Base-by-base conservation (phyloP, 495 filamentous ascomycete genomes). In the Aspergillus biplanus region DNA sequence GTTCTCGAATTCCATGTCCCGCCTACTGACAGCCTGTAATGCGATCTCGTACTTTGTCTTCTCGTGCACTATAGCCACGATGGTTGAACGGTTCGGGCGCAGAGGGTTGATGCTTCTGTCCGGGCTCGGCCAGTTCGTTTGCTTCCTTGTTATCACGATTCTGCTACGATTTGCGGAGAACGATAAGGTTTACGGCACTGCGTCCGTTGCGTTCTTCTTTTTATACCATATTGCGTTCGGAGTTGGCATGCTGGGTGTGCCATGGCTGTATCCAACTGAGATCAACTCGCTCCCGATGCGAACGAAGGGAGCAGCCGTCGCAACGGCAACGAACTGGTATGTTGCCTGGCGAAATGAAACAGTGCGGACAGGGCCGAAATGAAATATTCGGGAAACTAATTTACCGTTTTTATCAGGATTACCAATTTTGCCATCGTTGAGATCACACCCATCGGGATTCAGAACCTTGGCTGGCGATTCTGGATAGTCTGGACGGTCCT, bases 401-500 rank as follows among this genome's bases (percentile, higher is more conserved):
- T 2, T 27, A 27, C 1, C 21, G 1, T 2, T 2, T 27, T 27
- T 27, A 27, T 27, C 2, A 27, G 21, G 21, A 77, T 83, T 58
- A 78, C 83, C 69, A 88, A 89, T 65, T 89, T 85, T 64, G 82
- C 84, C 74, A 76, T 88, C 27, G 87, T 88, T 15, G 80, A 86
- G 69, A 83, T 87, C 44, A 89, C 86, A 0, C 85, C 84, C 0
- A 75, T 80, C 31, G 84, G 83, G 27, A 83, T 86, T 62, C 68
- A 80, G 46, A 75, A 67, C 50, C 70, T 86, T 1, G 67, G 73
- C 0, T 88, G 84, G 85, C 69, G 74, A 32, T 86, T 86, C 65
- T 89, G 83, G 66, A 80, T 87, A 53, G 82, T 86, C 46, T 89
- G 81, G 75, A 80, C 79, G n/a, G 75, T 81, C 33, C 80, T 87